These are phyloP conservation scores for Circinella minor DNA, from an alignment of 371 early-diverging fungal genomes.

Conservation along the genomic window DNA sequence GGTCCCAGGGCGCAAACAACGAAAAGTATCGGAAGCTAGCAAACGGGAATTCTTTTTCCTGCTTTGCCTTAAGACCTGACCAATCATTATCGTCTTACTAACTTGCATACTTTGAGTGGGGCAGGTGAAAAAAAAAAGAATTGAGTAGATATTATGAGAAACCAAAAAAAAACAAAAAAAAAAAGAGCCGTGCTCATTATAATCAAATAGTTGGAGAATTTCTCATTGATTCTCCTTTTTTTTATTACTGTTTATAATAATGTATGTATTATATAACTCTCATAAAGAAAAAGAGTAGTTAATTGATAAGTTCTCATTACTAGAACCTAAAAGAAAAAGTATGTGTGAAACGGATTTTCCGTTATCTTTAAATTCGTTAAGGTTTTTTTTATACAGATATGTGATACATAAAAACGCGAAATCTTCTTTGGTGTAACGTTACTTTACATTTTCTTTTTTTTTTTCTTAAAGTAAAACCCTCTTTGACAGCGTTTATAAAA, in stretches of 20 bases:
- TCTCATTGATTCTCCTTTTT: background rate
- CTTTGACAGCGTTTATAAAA: background rate
- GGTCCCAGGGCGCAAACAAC: background rate
- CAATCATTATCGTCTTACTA: conserved; percentile 1
- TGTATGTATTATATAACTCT: no score
- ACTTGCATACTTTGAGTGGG: background rate
- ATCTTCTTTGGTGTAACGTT: conserved; percentile 7
- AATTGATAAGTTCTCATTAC: background rate
- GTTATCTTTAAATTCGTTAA: conserved; percentile 6
- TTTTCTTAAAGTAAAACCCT: no score
- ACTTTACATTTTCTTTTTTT: no score
- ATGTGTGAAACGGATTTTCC: background rate
- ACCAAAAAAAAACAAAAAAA: background rate
- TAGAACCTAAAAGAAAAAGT: background rate
- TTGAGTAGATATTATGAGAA: background rate
- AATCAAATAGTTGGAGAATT: background rate
- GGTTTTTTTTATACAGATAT: background rate
- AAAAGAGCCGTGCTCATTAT: conserved; percentile 2
- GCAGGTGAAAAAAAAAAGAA: no score
- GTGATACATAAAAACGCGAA: conserved; percentile 1
- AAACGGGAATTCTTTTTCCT: background rate
- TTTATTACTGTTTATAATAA: no score
- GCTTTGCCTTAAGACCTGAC: background rate
- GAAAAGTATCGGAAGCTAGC: no score
- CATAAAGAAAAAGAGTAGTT: background rate